Evolutionary conservation across 2,329 filamentous ascomycete species (phyloP), one percentile per base, ranked within the genome.

Genomic region (Aspergillus jensenii): DNA sequence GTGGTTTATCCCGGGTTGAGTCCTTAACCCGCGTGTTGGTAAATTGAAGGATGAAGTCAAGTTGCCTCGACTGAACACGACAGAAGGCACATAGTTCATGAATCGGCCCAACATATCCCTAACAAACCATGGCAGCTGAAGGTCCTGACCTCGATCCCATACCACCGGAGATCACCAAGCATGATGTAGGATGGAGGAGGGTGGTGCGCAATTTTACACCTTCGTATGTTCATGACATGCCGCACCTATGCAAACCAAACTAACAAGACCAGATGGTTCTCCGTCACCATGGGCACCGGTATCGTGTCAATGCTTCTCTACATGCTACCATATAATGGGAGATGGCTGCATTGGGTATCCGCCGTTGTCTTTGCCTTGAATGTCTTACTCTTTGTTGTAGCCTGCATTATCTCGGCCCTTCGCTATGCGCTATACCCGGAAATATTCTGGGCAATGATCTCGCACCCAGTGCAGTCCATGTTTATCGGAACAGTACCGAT

Each of bases 401-500:
- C 68, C 2, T 64, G 81, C 19, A 58, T 74, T 6, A 79, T 87
- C 46, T 86, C 83, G 1, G 56, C 84, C 2, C 68, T 87, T 3
- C 81, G 88, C 4, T 91, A 90, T 65, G 75, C 76, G 0, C 65
- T 90, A 1, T 90, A 88, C 65, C 88, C 87, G 0, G 79, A 83
- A 58, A 85, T 90, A 31, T 90, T 87, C 82, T 67, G 58, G 0
- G 83, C 82, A 15, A 89, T 91, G 87, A 81, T 90, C 37, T 74
- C 77, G 2, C 85, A 91, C 67, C 87, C 86, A 0, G 82, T 81
- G 1, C 86, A 91, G 66, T 87, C 84, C 1, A 78, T 91, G 53
- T 91, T 90, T 63, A 74, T 91, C 3, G 88, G 84, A 0, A 87
- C 85, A 0, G 81, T 89, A 33, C 87, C 87, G 0, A 90, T 90